Percentiles rank a stretch among this genome's conserved stretches.
phyloP scores from a whole-genome alignment of 2,329 filamentous ascomycete species.

The Fusarium neocosmosporiellum region DNA sequence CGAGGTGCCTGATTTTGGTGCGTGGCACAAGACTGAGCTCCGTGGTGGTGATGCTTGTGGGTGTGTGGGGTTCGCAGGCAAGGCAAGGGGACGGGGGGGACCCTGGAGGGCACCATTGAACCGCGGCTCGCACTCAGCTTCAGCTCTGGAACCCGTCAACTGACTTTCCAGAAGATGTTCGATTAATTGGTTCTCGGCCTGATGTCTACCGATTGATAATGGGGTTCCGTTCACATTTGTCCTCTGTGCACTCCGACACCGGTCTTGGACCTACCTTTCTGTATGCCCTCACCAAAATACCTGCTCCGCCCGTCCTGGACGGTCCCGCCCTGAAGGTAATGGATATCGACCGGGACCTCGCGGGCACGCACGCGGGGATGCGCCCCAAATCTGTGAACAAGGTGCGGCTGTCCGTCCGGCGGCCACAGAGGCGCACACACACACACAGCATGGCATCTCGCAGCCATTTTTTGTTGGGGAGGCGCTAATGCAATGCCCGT shows the following conservation, averaged over 20 bases:
- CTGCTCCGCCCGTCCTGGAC: not conserved
- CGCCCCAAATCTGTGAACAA: slow-evolving; percentile 36
- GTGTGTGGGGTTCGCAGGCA: slow-evolving; percentile 4
- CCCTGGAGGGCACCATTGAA: slow-evolving; percentile 1
- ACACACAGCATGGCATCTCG: slow-evolving; percentile 7
- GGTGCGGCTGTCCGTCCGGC: slow-evolving; percentile 14
- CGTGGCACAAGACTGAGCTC: slow-evolving; percentile 1
- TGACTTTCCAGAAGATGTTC: not conserved
- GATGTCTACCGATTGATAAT: not conserved
- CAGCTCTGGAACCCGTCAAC: not conserved
- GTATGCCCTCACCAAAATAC: not conserved
- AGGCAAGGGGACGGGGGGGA: slow-evolving; percentile 5
- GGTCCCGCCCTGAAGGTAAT: not conserved
- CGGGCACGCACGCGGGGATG: slow-evolving; percentile 20
- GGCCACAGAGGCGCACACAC: not conserved
- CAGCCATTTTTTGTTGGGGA: slow-evolving; percentile 45
- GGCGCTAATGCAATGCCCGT: slow-evolving; percentile 41
- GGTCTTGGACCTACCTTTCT: not conserved
- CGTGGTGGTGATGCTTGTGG: not conserved
- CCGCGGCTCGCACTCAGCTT: slow-evolving; percentile 10
- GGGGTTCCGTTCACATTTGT: not conserved
- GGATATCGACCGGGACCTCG: not conserved
- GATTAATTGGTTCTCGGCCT: not conserved
- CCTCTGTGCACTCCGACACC: not conserved
- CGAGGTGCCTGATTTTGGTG: slow-evolving; percentile 11